Conservation (phyloP, 164 flowering plant species). For the Magnolia kwangsiensis region DNA sequence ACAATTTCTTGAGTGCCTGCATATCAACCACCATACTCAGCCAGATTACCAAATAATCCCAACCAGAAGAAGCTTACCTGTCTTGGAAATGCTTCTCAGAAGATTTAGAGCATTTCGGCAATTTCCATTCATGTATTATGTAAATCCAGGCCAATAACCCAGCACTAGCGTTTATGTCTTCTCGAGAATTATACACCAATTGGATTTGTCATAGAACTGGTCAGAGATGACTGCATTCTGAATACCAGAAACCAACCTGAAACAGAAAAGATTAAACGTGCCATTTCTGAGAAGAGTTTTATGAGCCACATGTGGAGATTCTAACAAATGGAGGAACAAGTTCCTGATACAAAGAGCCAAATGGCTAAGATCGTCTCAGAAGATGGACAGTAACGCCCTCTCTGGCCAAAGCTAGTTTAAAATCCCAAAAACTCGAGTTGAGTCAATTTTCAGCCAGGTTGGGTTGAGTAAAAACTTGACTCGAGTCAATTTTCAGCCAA, state of each 20-base stretch:
- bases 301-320: background rate
- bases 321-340: background rate
- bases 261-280: conserved; percentile 6
- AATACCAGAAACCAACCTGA: conserved; percentile 71
- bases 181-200: conserved; percentile 90
- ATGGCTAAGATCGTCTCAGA: no score
- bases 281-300: background rate
- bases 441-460: no score
- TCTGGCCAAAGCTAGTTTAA: no score
- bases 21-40: background rate
- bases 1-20: no score
- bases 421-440: no score
- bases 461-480: no score
- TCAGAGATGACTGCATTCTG: conserved; percentile 64
- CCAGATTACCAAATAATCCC: background rate
- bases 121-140: background rate
- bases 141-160: background rate
- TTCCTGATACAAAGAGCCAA: no score
- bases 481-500: no score
- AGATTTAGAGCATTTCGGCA: background rate
- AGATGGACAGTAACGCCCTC: no score
- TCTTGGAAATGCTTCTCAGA: background rate
- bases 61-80: background rate
- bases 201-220: conserved; percentile 88
- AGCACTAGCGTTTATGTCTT: conserved; percentile 37